A percentile compares a stretch with the other conserved stretches of the same genome.
phyloP scores from a whole-genome alignment of 768 basidiomycete genomes.

The Cystobasidiopsis lactophilus region DNA sequence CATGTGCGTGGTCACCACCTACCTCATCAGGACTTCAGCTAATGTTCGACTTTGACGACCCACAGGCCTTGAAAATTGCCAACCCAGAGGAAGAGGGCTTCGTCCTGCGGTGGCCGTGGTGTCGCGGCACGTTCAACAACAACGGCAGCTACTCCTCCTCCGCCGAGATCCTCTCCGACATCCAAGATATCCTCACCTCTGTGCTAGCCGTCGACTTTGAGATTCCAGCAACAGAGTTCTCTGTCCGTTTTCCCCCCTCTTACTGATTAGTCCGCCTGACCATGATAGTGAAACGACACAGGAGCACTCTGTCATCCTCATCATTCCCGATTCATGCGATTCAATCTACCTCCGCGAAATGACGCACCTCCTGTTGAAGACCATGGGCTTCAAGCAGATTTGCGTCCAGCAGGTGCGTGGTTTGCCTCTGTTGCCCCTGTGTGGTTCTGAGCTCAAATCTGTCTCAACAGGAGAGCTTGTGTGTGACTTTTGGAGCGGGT shows the following conservation, averaged over 20 bases:
- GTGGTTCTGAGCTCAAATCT: not conserved
- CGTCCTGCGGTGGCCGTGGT: slow-evolving; percentile 57
- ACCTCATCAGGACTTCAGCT: not conserved
- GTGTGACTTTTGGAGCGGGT: slow-evolving; percentile 85
- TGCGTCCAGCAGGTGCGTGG: slow-evolving; percentile 65
- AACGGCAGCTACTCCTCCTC: slow-evolving; percentile 40
- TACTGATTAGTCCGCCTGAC: not conserved
- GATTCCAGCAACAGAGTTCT: slow-evolving; percentile 35
- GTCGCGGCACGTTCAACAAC: slow-evolving; percentile 60
- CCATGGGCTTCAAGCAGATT: slow-evolving; percentile 79
- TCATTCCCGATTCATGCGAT: slow-evolving; percentile 83
- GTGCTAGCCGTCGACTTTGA: slow-evolving; percentile 41
- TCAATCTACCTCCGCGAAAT: slow-evolving; percentile 60
- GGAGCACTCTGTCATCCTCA: slow-evolving; percentile 66
- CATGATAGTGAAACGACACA: slow-evolving; percentile 23
- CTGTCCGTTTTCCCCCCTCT: slow-evolving; percentile 32
- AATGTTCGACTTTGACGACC: not conserved
- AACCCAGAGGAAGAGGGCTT: slow-evolving; percentile 49
- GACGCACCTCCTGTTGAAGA: slow-evolving; percentile 44
- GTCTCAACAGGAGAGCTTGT: slow-evolving; percentile 51
- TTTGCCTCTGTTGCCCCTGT: not conserved
- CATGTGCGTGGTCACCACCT: slow-evolving; percentile 29
- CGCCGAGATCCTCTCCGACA: slow-evolving; percentile 51
- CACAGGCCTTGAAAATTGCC: slow-evolving; percentile 30
- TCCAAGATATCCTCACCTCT: slow-evolving; percentile 43